These are phyloP conservation scores for Cochlearia excelsa DNA, from an alignment of 345 rosid species.

Conservation along the genomic window DNA sequence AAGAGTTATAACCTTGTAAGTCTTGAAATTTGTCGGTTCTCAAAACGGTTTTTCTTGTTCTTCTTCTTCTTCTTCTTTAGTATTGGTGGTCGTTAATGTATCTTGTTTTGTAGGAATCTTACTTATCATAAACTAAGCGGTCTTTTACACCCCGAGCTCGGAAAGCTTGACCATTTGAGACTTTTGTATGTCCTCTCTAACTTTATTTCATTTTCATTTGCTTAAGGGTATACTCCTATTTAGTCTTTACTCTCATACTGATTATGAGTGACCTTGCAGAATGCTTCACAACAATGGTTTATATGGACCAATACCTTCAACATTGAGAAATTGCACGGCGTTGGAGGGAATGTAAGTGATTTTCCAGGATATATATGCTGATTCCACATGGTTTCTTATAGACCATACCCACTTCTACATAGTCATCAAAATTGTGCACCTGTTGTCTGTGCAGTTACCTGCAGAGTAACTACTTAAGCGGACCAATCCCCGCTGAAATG, in stretches of 20 bases:
- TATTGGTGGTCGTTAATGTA: constrained; percentile 28
- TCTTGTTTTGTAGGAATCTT: constrained; percentile 61
- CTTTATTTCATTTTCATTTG: constrained; percentile 22
- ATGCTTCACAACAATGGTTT: constrained; percentile 73
- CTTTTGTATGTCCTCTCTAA: constrained; percentile 56
- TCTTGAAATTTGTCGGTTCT: constrained; percentile 27
- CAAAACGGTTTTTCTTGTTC: not conserved
- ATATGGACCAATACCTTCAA: constrained; percentile 72
- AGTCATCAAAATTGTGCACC: constrained; percentile 1
- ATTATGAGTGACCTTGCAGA: constrained; percentile 45
- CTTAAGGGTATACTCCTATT: not conserved
- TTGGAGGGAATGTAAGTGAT: constrained; percentile 73
- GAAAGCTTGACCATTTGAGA: constrained; percentile 66
- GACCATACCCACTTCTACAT: constrained; percentile 2
- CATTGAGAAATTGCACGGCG: constrained; percentile 81
- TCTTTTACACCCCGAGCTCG: constrained; percentile 76
- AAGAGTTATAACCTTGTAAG: constrained; percentile 84
- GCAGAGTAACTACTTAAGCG: constrained; percentile 91
- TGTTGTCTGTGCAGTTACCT: constrained; percentile 57
- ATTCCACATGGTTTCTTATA: not conserved
- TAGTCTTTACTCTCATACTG: constrained; percentile 14
- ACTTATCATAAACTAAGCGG: constrained; percentile 78
- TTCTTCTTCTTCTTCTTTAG: constrained; percentile 8
- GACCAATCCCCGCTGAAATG: constrained; percentile 73
- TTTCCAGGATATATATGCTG: not conserved